These are phyloP conservation scores for Saccharomycopsis sp. DNA, from an alignment of 805 yeast genomes.

Conservation along the genomic window DNA sequence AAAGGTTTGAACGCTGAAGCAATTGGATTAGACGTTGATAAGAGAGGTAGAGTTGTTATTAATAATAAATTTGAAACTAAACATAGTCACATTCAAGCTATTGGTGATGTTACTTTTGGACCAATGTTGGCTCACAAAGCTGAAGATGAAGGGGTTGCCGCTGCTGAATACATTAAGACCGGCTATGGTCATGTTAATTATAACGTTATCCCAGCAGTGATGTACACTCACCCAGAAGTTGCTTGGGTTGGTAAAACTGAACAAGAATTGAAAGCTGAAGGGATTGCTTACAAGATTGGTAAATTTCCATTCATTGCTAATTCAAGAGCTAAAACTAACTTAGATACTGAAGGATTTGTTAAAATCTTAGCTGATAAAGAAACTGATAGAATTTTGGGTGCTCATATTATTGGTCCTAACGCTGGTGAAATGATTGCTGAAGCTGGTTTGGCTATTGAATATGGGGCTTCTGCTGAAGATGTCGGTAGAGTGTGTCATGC, in stretches of 20 bases:
- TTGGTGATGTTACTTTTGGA: slow-evolving; percentile 98
- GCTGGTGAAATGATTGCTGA: slow-evolving; percentile 99
- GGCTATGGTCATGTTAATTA: slow-evolving; percentile 99
- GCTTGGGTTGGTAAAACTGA: slow-evolving; percentile 99
- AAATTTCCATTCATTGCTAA: slow-evolving; percentile 98
- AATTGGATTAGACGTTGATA: slow-evolving; percentile 84
- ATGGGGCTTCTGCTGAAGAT: slow-evolving; percentile 98
- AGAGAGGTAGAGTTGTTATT: slow-evolving; percentile 88
- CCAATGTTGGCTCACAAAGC: slow-evolving; percentile 99
- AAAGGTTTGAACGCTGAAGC: slow-evolving; percentile 83
- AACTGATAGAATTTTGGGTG: slow-evolving; percentile 93
- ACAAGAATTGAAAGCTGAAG: slow-evolving; percentile 88
- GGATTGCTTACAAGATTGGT: slow-evolving; percentile 87
- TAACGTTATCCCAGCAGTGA: slow-evolving; percentile 94
- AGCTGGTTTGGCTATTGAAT: slow-evolving; percentile 94
- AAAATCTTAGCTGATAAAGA: slow-evolving; percentile 94
- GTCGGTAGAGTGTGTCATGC: slow-evolving; percentile 97
- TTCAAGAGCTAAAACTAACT: slow-evolving; percentile 98
- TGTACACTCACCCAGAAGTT: slow-evolving; percentile 99
- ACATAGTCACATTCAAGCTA: slow-evolving; percentile 87
- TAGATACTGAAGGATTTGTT: slow-evolving; percentile 95
- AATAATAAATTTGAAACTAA: slow-evolving; percentile 91
- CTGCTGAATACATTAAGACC: slow-evolving; percentile 84
- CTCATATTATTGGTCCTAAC: slow-evolving; percentile 94
- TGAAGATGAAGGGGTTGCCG: slow-evolving; percentile 99